Conservation (phyloP, 257 asterid species). For the Solanum ahanhuiri region DNA sequence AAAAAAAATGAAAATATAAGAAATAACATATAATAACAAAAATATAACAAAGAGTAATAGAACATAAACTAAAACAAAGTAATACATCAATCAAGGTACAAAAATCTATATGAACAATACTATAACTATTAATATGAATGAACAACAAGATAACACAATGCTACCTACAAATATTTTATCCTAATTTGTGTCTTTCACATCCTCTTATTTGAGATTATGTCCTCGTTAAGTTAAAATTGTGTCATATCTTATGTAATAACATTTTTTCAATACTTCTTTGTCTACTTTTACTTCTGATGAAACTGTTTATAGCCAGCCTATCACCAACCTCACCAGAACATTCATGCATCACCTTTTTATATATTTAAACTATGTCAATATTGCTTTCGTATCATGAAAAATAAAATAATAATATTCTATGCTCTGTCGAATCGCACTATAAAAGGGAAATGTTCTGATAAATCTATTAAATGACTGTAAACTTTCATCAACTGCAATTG, state of each 20-base stretch:
- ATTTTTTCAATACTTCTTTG: neutral
- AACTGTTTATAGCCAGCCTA: neutral
- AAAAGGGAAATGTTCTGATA: neutral
- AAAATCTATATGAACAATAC: neutral
- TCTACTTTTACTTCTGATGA: neutral
- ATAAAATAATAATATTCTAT: neutral
- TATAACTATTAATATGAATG: neutral
- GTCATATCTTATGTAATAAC: neutral
- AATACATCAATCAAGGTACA: neutral
- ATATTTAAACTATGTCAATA: neutral
- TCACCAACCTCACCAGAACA: neutral
- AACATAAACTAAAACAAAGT: neutral
- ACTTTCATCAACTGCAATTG: no score
- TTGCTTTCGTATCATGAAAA: neutral
- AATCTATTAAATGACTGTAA: neutral
- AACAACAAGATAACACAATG: neutral
- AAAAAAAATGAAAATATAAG: neutral
- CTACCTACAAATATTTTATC: neutral
- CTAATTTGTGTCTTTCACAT: neutral
- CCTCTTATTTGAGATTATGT: neutral
- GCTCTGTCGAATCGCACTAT: neutral
- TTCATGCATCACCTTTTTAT: neutral
- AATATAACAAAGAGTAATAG: neutral
- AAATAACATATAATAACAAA: neutral
- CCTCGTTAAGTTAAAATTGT: neutral